These are phyloP conservation scores for Zalerion maritima DNA, from an alignment of 495 filamentous ascomycete species.

Conservation along the genomic window DNA sequence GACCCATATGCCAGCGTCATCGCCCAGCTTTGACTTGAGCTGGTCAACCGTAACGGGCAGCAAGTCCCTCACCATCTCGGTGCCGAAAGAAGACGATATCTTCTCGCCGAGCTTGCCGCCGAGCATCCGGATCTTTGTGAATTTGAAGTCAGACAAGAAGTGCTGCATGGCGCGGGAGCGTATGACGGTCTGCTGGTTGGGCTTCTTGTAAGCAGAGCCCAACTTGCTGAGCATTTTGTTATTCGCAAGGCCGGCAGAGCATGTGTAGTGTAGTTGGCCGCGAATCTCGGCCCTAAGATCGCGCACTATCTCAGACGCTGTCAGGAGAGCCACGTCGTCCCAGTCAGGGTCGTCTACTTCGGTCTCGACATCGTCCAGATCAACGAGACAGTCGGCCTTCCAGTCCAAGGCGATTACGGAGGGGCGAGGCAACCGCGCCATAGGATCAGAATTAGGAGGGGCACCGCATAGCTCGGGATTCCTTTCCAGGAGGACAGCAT, in stretches of 20 bases:
- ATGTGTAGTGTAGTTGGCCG: slow-evolving; percentile 67
- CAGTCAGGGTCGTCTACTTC: slow-evolving; percentile 81
- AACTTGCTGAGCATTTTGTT: slow-evolving; percentile 97
- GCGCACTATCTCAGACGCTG: slow-evolving; percentile 82
- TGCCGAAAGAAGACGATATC: slow-evolving; percentile 59
- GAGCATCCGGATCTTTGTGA: slow-evolving; percentile 90
- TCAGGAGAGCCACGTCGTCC: slow-evolving; percentile 81
- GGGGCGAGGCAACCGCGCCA: slow-evolving; percentile 56
- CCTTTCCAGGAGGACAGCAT: slow-evolving; percentile 56
- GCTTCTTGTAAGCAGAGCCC: slow-evolving; percentile 80
- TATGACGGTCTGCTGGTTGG: slow-evolving; percentile 82
- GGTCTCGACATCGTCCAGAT: slow-evolving; percentile 53
- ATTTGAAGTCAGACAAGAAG: slow-evolving; percentile 77
- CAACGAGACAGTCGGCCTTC: slow-evolving; percentile 64
- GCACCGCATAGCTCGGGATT: slow-evolving; percentile 59
- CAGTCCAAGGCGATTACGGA: slow-evolving; percentile 66
- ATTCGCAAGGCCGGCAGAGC: slow-evolving; percentile 70
- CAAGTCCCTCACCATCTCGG: slow-evolving; percentile 66
- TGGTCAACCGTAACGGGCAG: slow-evolving; percentile 60
- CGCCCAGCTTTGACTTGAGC: slow-evolving; percentile 63
- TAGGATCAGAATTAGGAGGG: slow-evolving; percentile 54
- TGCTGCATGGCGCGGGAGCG: slow-evolving; percentile 66
- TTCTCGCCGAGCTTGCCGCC: slow-evolving; percentile 94
- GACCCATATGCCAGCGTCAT: slow-evolving; percentile 79
- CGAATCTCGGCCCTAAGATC: slow-evolving; percentile 51